phyloP scores from a whole-genome alignment of 1,139 yeast genomes.

The Zygoascus sp. region DNA sequence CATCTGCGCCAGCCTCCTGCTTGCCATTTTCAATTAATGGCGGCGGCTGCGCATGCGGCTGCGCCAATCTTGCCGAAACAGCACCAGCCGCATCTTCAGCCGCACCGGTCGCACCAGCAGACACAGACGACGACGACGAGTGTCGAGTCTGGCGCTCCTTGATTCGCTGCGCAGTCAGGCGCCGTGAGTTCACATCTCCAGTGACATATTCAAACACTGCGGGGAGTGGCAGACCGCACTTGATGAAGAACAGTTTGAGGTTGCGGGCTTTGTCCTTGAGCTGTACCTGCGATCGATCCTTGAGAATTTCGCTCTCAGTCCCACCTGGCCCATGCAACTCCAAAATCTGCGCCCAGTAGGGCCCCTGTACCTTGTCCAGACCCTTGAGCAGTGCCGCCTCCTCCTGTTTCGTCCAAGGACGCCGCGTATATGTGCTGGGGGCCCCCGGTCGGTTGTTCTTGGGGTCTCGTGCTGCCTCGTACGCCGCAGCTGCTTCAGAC shows the following conservation, averaged over 20 bases:
- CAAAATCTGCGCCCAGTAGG: conserved; percentile 86
- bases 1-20: not conserved
- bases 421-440: conserved; percentile 6
- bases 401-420: conserved; percentile 87
- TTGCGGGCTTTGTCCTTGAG: conserved; percentile 93
- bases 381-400: conserved; percentile 83
- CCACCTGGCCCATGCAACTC: conserved; percentile 94
- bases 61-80: no score
- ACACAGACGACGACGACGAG: no score
- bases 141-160: not conserved
- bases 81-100: conserved; percentile 7
- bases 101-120: not conserved
- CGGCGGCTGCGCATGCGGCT: no score
- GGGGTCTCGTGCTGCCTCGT: conserved; percentile 25
- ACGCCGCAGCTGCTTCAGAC: conserved; percentile 24
- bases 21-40: no score
- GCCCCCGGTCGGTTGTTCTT: conserved; percentile 10
- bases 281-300: conserved; percentile 84
- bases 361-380: conserved; percentile 69
- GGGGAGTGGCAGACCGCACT: conserved; percentile 57
- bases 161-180: conserved; percentile 17
- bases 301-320: conserved; percentile 70
- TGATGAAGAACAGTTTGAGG: conserved; percentile 81
- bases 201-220: conserved; percentile 75
- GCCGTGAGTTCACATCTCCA: conserved; percentile 66